Evolutionary conservation across 768 basidiomycete species (phyloP), one percentile per base, ranked within the genome.

Genomic region (Tylopilus felleus): DNA sequence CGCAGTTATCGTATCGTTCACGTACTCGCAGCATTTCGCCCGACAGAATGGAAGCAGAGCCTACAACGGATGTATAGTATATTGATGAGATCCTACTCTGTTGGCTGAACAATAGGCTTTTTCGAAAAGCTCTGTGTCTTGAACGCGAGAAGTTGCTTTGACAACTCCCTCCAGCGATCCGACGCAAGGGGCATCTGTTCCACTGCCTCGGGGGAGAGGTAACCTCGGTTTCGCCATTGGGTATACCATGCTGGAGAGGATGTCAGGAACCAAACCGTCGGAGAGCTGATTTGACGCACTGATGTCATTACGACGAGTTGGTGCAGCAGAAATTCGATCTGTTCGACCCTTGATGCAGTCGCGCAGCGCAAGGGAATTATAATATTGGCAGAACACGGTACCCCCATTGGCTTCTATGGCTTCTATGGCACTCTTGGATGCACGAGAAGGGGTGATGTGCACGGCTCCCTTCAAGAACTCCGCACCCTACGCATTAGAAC

Each of bases 401-500:
- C 96, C 96, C 22, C 94, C 93, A 10, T 75, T 78, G 17, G 75
- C 75, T 68, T 98, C 92, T 51, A 99, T 84, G 0, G 93, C 90
- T 49, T 79, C 68, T 52, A 98, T 91, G 10, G 97, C 95, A 45
- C 82, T 82, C 67, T 89, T 83, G 22, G 93, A 94, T 9, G 91
- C 96, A 56, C 90, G 81, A 3, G 93, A 91, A 19, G 93, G 81
- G 10, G 81, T 80, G 46, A 98, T 83, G 64, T 91, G 85, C 17
- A 99, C 80, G 1, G 90, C 79, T 12, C 81, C 71, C 52, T 81
- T 84, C 55, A 93, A 74, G 53, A 83, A 76, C 62, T 82, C 73
- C 0, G 81, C 76, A 35, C 90, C 90, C 89, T 90, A 51, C 12
- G 23, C 29, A 19, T 19, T 3, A 1, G 16, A 53, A 16, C 23